Evolutionary conservation across 2,329 filamentous ascomycete species (phyloP), one percentile per base, ranked within the genome.

Genomic region (Leptographium lundbergii): DNA sequence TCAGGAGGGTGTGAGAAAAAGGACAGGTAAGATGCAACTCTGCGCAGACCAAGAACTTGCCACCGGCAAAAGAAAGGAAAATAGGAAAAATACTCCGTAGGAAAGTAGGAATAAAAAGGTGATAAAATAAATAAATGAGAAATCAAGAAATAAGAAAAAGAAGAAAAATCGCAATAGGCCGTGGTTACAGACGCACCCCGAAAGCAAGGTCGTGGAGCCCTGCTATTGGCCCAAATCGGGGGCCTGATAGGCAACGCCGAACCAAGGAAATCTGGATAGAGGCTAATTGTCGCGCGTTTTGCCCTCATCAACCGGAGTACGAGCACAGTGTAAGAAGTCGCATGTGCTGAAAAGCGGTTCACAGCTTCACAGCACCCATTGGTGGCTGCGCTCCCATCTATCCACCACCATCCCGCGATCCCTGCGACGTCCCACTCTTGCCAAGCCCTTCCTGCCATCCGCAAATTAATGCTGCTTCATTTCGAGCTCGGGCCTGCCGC

Each of bases 151-250:
- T 50, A 7, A 32, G 19, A 17, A 36, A 6, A n/a, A 19, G 17
- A 32, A 34, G 11, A 6, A 32, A n/a, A 55, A 51, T n/a, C n/a
- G n/a, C n/a, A 32, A n/a, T 19, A 54, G 17, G 34, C 39, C 56
- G 39, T 24, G 36, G 39, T 45, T 52, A 47, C 29, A 42, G 53
- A 13, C 6, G n/a, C n/a, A 17, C 24, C 11, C 48, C 47, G 25
- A 29, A 10, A 27, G 11, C 34, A 11, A 6, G 39, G 51, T 63
- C 62, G 62, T 63, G 62, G 60, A 62, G 59, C 56, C 27, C 57
- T 57, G 34, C 47, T 50, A 63, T 63, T 63, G 62, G 62, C 6
- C 60, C 36, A 27, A 9, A 19, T 4, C 27, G 3, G 17, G 32
- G 39, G 0, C n/a, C 19, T n/a, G 42, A 29, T 19, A 51, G 29